Evolutionary conservation across 2,329 filamentous ascomycete genomes (phyloP), one percentile per base, ranked within the genome.

Genomic region (Cytospora paraplurivora): DNA sequence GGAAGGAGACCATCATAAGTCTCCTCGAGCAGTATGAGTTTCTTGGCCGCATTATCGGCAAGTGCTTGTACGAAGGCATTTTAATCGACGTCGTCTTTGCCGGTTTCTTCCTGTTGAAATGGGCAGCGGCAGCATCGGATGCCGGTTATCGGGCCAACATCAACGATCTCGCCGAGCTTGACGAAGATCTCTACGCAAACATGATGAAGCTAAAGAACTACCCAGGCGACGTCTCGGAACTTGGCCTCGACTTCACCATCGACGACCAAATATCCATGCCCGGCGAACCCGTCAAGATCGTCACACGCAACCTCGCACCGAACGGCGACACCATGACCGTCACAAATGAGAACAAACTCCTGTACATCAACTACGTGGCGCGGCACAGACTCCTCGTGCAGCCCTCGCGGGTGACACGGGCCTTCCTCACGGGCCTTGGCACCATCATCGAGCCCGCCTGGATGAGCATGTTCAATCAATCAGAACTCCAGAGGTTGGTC

Each of bases 381-480:
- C 88, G 91, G 12, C 93, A 98, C 74, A 89, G 93, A 12, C 86
- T 99, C 0, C 88, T 93, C 62, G 82, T 85, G 1, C 95, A 98
- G 72, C 91, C 92, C 1, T 84, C 85, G 56, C 78, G 82, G n/a
- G 93, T 97, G 72, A 97, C 93, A 0, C 84, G 87, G 27, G 92
- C 93, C 1, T 99, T 99, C 74, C 83, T 99, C 8, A 87, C 87
- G 62, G 95, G 95, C 0, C 85, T 99, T 1, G 87, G 90, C 27
- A 83, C 88, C 68, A 96, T 99, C 72, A 95, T 99, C 68, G 89
- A 93, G 64, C 93, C 94, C 0, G 86, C 87, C 4, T 99, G 95
- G 95, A 84, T 99, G 5, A 93, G 90, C 71, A 98, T 99, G 95
- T 99, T 99, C 81, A 99, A 99, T 75, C 94, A 97, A 74, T 87